Evolutionary conservation across 148 eudicot genomes (phyloP).

Genomic region (Chenopodium quinoa): DNA sequence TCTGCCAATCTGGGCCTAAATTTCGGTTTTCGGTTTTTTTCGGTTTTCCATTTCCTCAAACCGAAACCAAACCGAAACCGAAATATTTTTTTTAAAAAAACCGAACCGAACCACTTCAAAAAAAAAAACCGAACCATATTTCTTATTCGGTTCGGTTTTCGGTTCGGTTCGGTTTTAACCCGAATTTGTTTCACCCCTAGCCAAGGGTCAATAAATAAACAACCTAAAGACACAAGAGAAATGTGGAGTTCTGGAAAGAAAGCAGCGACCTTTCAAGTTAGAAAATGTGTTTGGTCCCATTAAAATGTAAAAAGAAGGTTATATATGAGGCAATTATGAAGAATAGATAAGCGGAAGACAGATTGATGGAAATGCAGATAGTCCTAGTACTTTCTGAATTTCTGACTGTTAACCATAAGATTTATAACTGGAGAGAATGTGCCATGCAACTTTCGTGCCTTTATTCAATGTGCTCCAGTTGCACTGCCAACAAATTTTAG

Average conservation of each 20-base stretch:
- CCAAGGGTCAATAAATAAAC: neutral
- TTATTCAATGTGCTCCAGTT: neutral
- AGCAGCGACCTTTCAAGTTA: neutral
- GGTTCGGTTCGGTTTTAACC: too few species aligned
- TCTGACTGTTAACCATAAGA: neutral
- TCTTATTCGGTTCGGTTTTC: too few species aligned
- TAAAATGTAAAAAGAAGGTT: neutral
- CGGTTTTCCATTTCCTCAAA: too few species aligned
- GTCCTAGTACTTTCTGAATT: neutral
- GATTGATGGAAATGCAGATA: neutral
- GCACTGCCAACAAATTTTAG: neutral
- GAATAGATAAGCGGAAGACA: neutral
- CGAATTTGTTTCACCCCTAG: too few species aligned
- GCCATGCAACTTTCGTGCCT: constrained; percentile 16
- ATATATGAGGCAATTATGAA: neutral
- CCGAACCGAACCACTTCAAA: too few species aligned
- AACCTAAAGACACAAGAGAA: neutral
- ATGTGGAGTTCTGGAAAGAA: neutral
- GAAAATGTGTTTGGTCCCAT: neutral
- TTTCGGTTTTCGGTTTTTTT: too few species aligned
- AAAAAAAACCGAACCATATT: too few species aligned
- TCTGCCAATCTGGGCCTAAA: too few species aligned
- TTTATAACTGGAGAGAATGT: neutral
- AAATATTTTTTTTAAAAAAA: too few species aligned
- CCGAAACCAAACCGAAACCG: too few species aligned